Base-by-base conservation (phyloP, 139 green algal species). In the Chlorella sp. region DNA sequence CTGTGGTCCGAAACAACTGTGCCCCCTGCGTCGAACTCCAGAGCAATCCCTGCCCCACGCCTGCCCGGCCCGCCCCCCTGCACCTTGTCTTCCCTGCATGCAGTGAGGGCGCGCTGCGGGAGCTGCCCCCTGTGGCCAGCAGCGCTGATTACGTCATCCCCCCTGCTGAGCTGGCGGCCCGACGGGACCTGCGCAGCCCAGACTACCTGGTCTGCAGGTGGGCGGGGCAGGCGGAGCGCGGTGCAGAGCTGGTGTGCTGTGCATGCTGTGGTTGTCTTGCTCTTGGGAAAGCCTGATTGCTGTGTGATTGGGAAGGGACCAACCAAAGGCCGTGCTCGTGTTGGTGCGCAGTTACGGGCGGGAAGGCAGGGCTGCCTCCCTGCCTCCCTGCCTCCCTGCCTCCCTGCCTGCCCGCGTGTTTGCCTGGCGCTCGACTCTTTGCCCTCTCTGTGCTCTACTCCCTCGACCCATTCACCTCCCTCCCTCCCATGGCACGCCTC, bases 161-260 rank as follows among this genome's bases (percentile, higher is more conserved):
- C 3, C 14, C 79, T 36, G 89, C 77, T 71, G 85, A 91, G 86
- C 76, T 92, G 73, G 91, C 90, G 15, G 91, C 95, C 57, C 34
- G 95, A 12, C 60, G 85, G 14, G 92, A 95, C 79, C 88, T 90
- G n/a, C 87, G 89, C 39, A 42, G 95, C 34, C 82, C 91, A 48
- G 95, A 98, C 86, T 86, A 97, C 87, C 90, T 95, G 0, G 76
- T 95, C 42, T 89, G 96, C 42, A 90, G 87, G 87, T 85, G 36
- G 36, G 83, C 28, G 28, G 39, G n/a, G 16, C 21, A 83, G 34
- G 73, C 18, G 73, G 32, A 26, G 30, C 15, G 73, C 15, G 40
- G 73, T 37, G 73, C 15, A 19, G 24, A n/a, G 66, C 24, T 9
- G 66, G 66, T 7, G 22, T n/a, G 24, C 24, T 28, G 64, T 71